A percentile compares a stretch with the other conserved stretches of the same genome.
These are phyloP conservation scores for Camillea tinctor DNA, from an alignment of 2,329 filamentous ascomycete genomes.

Conservation along the genomic window DNA sequence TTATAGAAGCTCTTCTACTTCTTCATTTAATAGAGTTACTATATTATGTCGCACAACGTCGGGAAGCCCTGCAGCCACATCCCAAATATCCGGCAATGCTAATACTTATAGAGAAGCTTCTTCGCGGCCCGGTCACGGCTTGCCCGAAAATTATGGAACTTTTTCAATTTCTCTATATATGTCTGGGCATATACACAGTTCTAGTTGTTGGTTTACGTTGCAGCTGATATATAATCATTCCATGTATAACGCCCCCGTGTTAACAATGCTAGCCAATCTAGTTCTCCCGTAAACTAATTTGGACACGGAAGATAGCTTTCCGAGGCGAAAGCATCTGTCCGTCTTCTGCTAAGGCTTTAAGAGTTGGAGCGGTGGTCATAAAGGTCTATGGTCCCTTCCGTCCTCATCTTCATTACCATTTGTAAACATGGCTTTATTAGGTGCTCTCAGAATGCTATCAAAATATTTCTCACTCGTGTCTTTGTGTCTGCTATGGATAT, in stretches of 20 bases:
- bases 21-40: too few relatives aligned
- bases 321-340: background rate
- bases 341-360: background rate
- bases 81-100: too few relatives aligned
- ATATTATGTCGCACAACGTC: too few relatives aligned
- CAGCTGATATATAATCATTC: background rate
- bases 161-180: too few relatives aligned
- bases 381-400: background rate
- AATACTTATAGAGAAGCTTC: too few relatives aligned
- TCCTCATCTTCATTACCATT: background rate
- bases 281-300: background rate
- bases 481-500: constrained; percentile 21
- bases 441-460: constrained; percentile 10
- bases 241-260: background rate
- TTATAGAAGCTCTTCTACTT: too few relatives aligned
- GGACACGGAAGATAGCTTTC: background rate
- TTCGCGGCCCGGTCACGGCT: too few relatives aligned
- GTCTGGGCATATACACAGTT: too few relatives aligned
- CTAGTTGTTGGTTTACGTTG: too few relatives aligned
- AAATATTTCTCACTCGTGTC: constrained; percentile 12
- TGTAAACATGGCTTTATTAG: background rate
- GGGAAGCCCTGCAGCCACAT: too few relatives aligned
- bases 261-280: background rate
- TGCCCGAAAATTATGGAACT: background rate
- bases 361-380: background rate